Percentiles rank a stretch among this genome's conserved stretches.
Evolutionary conservation across 1,139 yeast genomes (phyloP).

Genomic region (Blastobotrys aristatus): DNA sequence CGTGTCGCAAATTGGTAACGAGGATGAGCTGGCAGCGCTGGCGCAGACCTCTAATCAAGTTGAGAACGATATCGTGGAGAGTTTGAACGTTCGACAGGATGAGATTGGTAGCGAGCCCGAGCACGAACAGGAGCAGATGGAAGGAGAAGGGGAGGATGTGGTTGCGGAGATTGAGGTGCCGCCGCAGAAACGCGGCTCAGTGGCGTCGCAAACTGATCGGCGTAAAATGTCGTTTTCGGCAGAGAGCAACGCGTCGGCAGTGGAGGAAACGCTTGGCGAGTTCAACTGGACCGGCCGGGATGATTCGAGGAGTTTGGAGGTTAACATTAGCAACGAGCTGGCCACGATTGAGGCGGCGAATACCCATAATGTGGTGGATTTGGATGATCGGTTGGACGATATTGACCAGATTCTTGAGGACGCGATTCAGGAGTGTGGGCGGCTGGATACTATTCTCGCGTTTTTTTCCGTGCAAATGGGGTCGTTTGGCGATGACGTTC

Average conservation of each 20-base stretch:
- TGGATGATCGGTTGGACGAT: constrained; percentile 42
- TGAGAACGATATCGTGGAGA: constrained; percentile 6
- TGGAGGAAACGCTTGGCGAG: constrained; percentile 70
- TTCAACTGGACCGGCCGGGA: constrained; percentile 69
- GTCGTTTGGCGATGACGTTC: constrained; percentile 61
- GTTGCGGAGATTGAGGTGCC: background rate
- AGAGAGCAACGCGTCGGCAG: constrained; percentile 26
- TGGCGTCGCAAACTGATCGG: background rate
- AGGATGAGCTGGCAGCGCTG: constrained; percentile 7
- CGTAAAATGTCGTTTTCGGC: constrained; percentile 18
- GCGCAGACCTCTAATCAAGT: constrained; percentile 7
- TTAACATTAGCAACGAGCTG: constrained; percentile 51
- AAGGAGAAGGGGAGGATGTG: background rate
- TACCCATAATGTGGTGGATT: constrained; percentile 45
- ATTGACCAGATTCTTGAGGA: constrained; percentile 41
- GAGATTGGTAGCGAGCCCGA: background rate
- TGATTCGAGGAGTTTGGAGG: constrained; percentile 52
- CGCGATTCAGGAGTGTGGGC: constrained; percentile 60
- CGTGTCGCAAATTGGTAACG: constrained; percentile 3
- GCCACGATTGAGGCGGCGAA: constrained; percentile 47
- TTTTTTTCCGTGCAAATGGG: constrained; percentile 55
- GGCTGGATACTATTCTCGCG: constrained; percentile 51
- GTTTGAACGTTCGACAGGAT: background rate
- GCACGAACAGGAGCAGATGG: background rate
- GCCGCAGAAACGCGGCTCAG: background rate